Evolutionary conservation across 257 asterid species (phyloP).

Genomic region (Solanum corneliomulleri): DNA sequence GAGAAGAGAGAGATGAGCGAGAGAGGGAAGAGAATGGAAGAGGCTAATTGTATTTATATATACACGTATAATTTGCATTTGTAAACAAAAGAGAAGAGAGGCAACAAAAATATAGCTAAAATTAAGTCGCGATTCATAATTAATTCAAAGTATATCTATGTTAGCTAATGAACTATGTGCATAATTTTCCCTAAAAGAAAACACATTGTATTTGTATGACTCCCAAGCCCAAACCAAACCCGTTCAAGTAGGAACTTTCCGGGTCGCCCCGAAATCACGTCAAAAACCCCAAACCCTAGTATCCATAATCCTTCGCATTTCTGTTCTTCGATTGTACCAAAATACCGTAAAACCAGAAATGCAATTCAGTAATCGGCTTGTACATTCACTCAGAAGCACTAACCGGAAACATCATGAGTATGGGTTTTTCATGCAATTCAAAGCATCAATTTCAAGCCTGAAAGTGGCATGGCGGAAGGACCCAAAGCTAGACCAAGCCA

Average conservation of each 20-base stretch:
- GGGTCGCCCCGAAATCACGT: background rate
- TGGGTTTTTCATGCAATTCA: constrained; percentile 19
- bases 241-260: background rate
- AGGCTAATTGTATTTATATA: too few relatives aligned
- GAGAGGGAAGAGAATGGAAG: too few relatives aligned
- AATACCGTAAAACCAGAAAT: background rate
- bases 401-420: background rate
- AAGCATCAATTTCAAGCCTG: constrained; percentile 62
- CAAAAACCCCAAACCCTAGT: background rate
- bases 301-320: background rate
- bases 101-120: too few relatives aligned
- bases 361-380: background rate
- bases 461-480: constrained; percentile 83
- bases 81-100: too few relatives aligned
- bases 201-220: background rate
- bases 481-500: constrained; percentile 67
- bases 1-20: too few relatives aligned
- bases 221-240: background rate
- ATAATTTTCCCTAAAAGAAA: too few relatives aligned
- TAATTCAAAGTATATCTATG: too few relatives aligned
- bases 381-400: background rate
- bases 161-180: too few relatives aligned
- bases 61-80: too few relatives aligned
- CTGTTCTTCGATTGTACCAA: background rate
- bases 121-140: too few relatives aligned